Base-by-base conservation (phyloP, 2,329 filamentous ascomycete genomes). In the Microsporum audouinii region DNA sequence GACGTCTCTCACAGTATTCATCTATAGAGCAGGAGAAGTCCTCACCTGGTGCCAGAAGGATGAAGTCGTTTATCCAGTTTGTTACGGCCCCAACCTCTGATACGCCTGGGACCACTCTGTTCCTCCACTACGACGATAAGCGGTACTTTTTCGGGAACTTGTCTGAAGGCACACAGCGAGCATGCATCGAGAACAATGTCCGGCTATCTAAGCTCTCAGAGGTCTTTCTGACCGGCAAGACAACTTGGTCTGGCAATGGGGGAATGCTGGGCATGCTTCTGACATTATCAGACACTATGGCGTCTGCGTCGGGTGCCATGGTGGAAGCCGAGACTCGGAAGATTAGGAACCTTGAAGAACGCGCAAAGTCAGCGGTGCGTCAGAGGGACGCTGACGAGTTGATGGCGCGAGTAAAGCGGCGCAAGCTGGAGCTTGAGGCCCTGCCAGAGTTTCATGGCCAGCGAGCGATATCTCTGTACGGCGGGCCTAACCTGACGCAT, bases 81-180 rank as follows among this genome's bases (percentile, higher is more conserved):
- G 73, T 92, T 64, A 88, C 86, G 17, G 88, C 88, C 62, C 92
- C 92, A 12, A 94, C 92, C 66, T 87, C 87, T 62, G 94, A 99
- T 75, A 96, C 91, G 23, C 83, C 86, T 0, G 92, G 92, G 60
- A 89, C 89, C 1, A 82, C 84, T 57, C 73, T 97, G 36, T 71
- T 90, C 41, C 78, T 99, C 5, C 86, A 92, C 71, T 91, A 91
- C 69, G 88, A 92, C 67, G 83, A 85, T 68, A 86, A 87, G 68
- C 83, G 89, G 61, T 99, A 99, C 73, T 67, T 96, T 14, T 88
- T 99, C 69, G 94, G 94, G 23, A 86, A 88, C 68, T 73, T 92
- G 14, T 78, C 85, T 7, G 94, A 99, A 74, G 94, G 92, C 14
- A 88, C 88, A 0, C 94, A 97, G 77, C 83, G 94, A 61, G 84